phyloP scores from a whole-genome alignment of 2,329 filamentous ascomycete species.

The Kalmusia sp. region DNA sequence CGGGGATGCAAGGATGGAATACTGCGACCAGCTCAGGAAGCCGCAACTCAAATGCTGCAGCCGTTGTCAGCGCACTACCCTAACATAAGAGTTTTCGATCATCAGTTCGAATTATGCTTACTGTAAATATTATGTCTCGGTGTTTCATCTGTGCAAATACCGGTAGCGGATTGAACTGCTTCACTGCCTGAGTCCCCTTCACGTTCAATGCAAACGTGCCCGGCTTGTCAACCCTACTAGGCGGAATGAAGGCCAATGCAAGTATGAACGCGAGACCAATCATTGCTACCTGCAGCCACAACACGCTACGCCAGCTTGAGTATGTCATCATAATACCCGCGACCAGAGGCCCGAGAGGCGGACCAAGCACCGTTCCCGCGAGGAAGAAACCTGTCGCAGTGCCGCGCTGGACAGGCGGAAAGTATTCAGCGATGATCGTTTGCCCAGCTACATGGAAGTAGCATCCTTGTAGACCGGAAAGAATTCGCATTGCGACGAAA shows the following conservation, averaged over 20 bases:
- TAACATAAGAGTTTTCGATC: no score
- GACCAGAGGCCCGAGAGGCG: conserved; percentile 46
- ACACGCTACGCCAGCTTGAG: conserved; percentile 37
- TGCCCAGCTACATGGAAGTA: not conserved
- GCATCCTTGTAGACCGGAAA: conserved; percentile 12
- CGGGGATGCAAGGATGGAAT: conserved; percentile 23
- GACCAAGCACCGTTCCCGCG: conserved; percentile 51
- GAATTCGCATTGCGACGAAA: conserved; percentile 22
- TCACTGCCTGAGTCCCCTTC: conserved; percentile 11
- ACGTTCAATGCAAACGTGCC: conserved; percentile 9
- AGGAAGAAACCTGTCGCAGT: conserved; percentile 54
- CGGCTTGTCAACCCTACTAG: conserved; percentile 9
- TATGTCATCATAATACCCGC: conserved; percentile 42
- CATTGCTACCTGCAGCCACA: conserved; percentile 45
- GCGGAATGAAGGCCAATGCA: conserved; percentile 31
- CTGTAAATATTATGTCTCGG: conserved; percentile 32
- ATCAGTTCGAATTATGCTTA: not conserved
- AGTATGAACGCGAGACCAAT: conserved; percentile 32
- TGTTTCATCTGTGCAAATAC: conserved; percentile 28
- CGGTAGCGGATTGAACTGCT: conserved; percentile 26
- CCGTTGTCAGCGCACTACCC: not conserved
- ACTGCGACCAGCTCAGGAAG: conserved; percentile 29
- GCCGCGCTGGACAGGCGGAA: conserved; percentile 45
- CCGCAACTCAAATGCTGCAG: conserved; percentile 25
- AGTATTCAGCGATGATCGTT: conserved; percentile 21